Base-by-base conservation (phyloP, 2,329 filamentous ascomycete species). In the Microsporum audouinii region DNA sequence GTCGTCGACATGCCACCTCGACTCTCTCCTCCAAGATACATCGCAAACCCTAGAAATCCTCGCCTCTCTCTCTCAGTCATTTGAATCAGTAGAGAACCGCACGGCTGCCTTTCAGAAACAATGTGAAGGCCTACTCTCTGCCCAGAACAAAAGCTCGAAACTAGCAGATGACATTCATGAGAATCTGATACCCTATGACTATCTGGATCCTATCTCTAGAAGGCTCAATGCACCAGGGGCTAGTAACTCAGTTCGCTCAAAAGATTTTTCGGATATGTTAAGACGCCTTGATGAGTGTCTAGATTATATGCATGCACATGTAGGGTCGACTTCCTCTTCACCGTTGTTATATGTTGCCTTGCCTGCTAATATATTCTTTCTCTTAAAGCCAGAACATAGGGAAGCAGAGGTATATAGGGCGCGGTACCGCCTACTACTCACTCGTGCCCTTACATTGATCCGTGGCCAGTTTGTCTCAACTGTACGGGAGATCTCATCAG, bases 141-240 rank as follows among this genome's bases (percentile, higher is more conserved):
- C 96, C 68, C 91, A 97, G 75, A 84, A 82, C 67, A 84, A 88
- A 29, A 80, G 96, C 45, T 85, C 89, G 64, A 82, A 81, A 65
- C 81, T 99, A 47, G 90, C 91, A 2, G 84, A 95, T 66, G 87
- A 91, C 62, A 87, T 99, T 61, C 87, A 89, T 31, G 88, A 89
- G 29, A 95, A 96, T 67, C 78, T 96, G n/a, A 86, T 91, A 70
- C 96, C 95, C 74, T 99, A 99, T 73, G 84, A 88, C 23, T 96
- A 96, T 70, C 81, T 99, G 4, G 94, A 99, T 65, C 91, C 87
- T 55, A 91, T 92, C 63, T 96, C 91, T 0, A 83, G 91, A 60
- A 84, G 91, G 12, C 83, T 99, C 62, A 97, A 97, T 77, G 91
- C 91, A 0, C 91, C 94, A 0, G 91, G 91, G 0, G 91, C 92